Base-by-base conservation (phyloP, 805 yeast genomes). In the Wickerhamomyces bisporus region DNA sequence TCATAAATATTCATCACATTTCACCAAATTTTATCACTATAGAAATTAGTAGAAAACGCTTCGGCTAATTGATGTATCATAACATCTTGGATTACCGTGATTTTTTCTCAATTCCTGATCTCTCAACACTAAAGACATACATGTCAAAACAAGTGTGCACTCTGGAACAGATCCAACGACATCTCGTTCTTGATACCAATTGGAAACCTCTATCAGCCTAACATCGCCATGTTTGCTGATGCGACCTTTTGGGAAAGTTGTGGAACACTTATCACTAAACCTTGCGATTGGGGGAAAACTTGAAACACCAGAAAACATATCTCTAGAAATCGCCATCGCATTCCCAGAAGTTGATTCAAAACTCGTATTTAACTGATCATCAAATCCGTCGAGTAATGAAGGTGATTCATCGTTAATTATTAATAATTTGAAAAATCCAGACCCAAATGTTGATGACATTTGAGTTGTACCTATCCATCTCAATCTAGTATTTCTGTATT, bases 381-480 rank as follows among this genome's bases (percentile, higher is more conserved):
- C 40, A 4, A 39, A 10, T 13, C 31, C 36, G 23, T 60, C 61
- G 36, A 55, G 38, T 10, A 57, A 46, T 2, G 63, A 57, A 2
- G 68, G 61, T 37, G 53, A 50, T 8, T 51, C 49, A 34, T 64
- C 64, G 36, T 58, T 62, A 6, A 66, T 38, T 0, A 62, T 53
- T 17, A 62, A 32, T 7, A 65, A 45, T 30, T 62, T 61, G 39
- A 66, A 55, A 32, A 48, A 53, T 9, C 57, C 57, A 3, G 66
- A 52, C 1, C 67, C 66, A 35, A 57, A 57, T 1, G 58, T 55
- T 0, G 67, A 55, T 2, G 63, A 52, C 35, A 61, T 49, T 5
- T 62, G 58, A 1, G 69, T 58, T 5, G 65, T 59, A 1, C 71
- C 71, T 15, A 55, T 47, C 71, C 71, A 66, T 42, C 68, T 53